Conservation (phyloP, 805 yeast species). For the Saccharomycopsis fibuligera region DNA sequence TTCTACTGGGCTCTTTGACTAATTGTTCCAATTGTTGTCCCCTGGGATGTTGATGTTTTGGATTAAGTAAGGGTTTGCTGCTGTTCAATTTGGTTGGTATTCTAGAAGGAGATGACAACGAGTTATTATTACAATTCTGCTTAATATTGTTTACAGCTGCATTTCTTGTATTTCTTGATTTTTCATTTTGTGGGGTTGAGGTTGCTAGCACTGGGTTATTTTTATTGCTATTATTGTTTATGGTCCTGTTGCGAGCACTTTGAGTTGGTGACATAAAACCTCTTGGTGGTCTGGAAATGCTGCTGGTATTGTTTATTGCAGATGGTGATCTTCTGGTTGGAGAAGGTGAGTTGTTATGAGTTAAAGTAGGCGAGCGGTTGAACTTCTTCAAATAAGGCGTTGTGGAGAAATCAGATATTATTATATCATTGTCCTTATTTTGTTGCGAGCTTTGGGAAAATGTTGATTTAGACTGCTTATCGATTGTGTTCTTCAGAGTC, state of each 20-base stretch:
- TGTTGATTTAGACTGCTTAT: background rate
- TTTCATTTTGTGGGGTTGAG: background rate
- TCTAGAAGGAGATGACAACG: background rate
- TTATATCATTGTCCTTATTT: background rate
- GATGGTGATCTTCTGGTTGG: background rate
- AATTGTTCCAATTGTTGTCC: too few relatives aligned
- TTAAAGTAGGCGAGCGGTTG: background rate
- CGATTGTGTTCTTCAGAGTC: background rate
- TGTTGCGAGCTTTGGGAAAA: background rate
- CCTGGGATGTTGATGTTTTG: too few relatives aligned
- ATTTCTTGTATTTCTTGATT: too few relatives aligned
- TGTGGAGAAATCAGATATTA: slow-evolving; percentile 12
- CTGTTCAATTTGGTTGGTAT: too few relatives aligned
- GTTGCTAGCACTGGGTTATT: too few relatives aligned
- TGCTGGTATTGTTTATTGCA: too few relatives aligned
- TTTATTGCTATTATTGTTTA: too few relatives aligned
- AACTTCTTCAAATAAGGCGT: slow-evolving; percentile 14
- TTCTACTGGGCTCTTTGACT: too few relatives aligned
- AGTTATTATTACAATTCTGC: too few relatives aligned
- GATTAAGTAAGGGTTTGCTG: too few relatives aligned
- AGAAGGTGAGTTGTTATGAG: background rate
- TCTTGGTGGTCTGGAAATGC: too few relatives aligned
- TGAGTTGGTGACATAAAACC: background rate
- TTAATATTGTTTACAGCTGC: too few relatives aligned
- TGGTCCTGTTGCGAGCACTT: background rate